Conservation (phyloP, 1,284 basidiomycete species). For the Volvariella surrecta region DNA sequence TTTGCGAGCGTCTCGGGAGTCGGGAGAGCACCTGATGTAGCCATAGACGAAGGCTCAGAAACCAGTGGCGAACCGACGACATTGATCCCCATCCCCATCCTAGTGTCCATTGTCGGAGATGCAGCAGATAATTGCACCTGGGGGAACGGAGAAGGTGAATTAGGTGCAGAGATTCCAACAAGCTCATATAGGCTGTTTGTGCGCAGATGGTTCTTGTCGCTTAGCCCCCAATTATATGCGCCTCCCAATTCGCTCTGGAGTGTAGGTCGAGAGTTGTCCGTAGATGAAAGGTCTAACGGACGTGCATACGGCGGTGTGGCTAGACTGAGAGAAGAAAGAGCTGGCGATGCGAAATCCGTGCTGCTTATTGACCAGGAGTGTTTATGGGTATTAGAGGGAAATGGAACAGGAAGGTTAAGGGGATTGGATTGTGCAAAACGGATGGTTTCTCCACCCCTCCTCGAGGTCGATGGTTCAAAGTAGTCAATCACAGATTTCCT, state of each 20-base stretch:
- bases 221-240: slow-evolving; percentile 35
- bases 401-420: slow-evolving; percentile 15
- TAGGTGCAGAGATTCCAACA: slow-evolving; percentile 23
- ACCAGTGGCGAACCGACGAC: not conserved
- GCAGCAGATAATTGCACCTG: slow-evolving; percentile 10
- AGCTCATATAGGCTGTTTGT: slow-evolving; percentile 45
- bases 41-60: too few relatives aligned
- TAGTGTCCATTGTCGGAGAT: slow-evolving; percentile 6
- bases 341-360: slow-evolving; percentile 20
- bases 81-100: not conserved
- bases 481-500: slow-evolving; percentile 59
- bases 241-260: slow-evolving; percentile 52
- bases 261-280: slow-evolving; percentile 26
- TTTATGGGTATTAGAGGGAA: slow-evolving; percentile 14
- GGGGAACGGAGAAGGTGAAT: slow-evolving; percentile 27
- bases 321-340: slow-evolving; percentile 25
- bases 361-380: slow-evolving; percentile 17
- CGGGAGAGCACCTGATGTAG: not conserved
- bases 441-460: not conserved
- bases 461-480: slow-evolving; percentile 33
- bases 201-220: slow-evolving; percentile 35
- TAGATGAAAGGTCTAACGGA: slow-evolving; percentile 15
- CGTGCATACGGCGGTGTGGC: slow-evolving; percentile 16
- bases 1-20: not conserved
- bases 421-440: not conserved